A percentile compares a stretch with the other conserved stretches of the same genome.
These are phyloP conservation scores for Andrographis paniculata DNA, from an alignment of 305 asterid species.

Conservation along the genomic window DNA sequence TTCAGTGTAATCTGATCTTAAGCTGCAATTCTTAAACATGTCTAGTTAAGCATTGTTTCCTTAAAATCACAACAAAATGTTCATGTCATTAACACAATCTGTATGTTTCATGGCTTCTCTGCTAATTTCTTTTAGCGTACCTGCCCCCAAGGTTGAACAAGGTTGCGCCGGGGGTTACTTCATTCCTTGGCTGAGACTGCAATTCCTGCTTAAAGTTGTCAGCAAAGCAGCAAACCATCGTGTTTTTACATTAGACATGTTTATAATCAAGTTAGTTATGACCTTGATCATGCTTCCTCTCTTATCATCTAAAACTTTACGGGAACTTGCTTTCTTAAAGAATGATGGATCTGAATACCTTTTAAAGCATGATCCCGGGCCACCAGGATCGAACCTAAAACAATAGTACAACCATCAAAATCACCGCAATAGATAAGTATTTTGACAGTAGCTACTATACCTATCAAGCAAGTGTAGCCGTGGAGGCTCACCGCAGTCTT, in stretches of 20 bases:
- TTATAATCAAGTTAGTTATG: conserved; percentile 13
- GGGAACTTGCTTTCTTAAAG: conserved; percentile 46
- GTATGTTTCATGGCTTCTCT: background rate
- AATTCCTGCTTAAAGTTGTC: conserved; percentile 55
- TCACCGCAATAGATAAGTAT: conserved; percentile 2
- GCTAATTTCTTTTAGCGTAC: conserved; percentile 23
- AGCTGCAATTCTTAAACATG: conserved; percentile 39
- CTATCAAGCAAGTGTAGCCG: conserved; percentile 69
- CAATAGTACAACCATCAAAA: conserved; percentile 4
- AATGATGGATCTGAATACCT: conserved; percentile 91
- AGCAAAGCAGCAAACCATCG: conserved; percentile 3
- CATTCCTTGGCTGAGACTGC: conserved; percentile 50
- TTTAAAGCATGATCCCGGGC: conserved; percentile 92
- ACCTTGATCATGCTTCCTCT: conserved; percentile 72
- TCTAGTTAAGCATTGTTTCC: conserved; percentile 9
- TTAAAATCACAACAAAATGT: background rate
- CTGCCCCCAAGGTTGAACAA: conserved; percentile 55
- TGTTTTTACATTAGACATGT: background rate
- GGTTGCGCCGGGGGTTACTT: conserved; percentile 46
- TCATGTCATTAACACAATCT: background rate
- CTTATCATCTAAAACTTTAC: conserved; percentile 44
- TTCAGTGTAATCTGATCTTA: conserved; percentile 42
- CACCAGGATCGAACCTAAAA: conserved; percentile 81
- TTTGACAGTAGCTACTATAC: conserved; percentile 50
- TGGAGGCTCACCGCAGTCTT: conserved; percentile 70